Evolutionary conservation across 2,329 filamentous ascomycete species (phyloP), one percentile per base, ranked within the genome.

Genomic region (Pseudogymnoascus sp.): DNA sequence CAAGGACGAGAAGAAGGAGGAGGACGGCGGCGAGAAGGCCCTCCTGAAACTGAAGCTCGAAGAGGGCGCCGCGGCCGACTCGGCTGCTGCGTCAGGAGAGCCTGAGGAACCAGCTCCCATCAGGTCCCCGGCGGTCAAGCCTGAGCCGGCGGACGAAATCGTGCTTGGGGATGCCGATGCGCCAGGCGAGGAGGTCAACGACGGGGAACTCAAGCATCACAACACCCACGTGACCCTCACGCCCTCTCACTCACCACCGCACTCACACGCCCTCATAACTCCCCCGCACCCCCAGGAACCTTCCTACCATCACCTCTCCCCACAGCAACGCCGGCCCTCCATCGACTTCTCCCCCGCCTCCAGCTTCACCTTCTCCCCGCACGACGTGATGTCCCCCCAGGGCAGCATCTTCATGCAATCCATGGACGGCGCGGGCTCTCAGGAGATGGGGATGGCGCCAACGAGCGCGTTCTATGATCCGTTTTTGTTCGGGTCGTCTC

Each of bases 1-100:
- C 33, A 40, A 60, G 19, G 59, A 60, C 11, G 59, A 40, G 59
- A 60, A 60, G 59, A 60, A 60, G 17, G 59, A 60, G 59, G 59
- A 37, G 33, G 59, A 37, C 46, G 46, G 46, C 9, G 26, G 46
- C 46, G 46, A 53, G 46, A 53, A 53, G 26, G 46, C 46, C n/a
- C 4, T 53, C 7, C 46, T 53, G 46, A 53, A 53, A 53, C n/a
- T 53, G 46, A 53, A 53, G n/a, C 26, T 53, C 10, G 46, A 53
- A 31, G 46, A 53, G 26, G 46, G 46, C n/a, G 23, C 23, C 23
- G 7, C 15, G 2, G 44, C 7, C 7, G 23, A 50, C 26, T 17
- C 44, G 7, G n/a, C 26, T 53, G 2, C 26, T 7, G n/a, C 26
- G 1, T 31, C 46, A 4, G 46, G 46, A n/a, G 46, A 19, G 10